Base-by-base conservation (phyloP, 768 basidiomycete genomes). In the Pleurotus pulmonarius region DNA sequence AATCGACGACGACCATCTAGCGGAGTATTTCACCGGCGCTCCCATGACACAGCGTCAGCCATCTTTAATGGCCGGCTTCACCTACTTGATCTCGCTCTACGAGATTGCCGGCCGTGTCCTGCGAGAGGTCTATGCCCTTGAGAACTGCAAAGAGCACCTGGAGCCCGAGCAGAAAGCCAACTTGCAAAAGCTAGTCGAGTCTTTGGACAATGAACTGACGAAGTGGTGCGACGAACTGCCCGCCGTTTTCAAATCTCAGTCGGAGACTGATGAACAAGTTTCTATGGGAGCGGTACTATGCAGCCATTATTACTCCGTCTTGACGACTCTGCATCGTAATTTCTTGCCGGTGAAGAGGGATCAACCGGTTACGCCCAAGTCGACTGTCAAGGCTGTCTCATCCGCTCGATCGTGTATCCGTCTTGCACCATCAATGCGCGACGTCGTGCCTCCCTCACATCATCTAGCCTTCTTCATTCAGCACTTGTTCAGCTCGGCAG, bases 391-490 rank as follows among this genome's bases (percentile, higher is more conserved):
- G 66, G 92, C 92, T 2, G 87, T 93, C 46, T 82, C 87, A 22
- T 90, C 90, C 45, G 92, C 92, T 25, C 87, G 92, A 3, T 90
- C 86, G 26, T 94, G 89, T 70, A 92, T 93, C 56, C 84, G 85
- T 24, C 82, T 94, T 20, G 92, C 92, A 2, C 87, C 91, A 39
- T 89, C 90, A 3, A 88, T 93, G 76, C 89, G 83, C 67, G 85
- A 89, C 63, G 83, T 87, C 46, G 90, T 94, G 2, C 90, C 92
- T 7, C 80, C 88, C 11, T 93, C 92, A 12, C 91, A 92, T 62
- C 90, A 92, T 67, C 79, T 93, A 44, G 90, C 91, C 3, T 91
- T 92, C 71, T 92, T 89, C 78, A 90, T 93, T 41, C 92, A 94
- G 63, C 90, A 90, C 61, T 77, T 94, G 20, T 93, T 93, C 75